These are phyloP conservation scores for Sordaria brevicollis DNA, from an alignment of 495 filamentous ascomycete species.

Conservation along the genomic window DNA sequence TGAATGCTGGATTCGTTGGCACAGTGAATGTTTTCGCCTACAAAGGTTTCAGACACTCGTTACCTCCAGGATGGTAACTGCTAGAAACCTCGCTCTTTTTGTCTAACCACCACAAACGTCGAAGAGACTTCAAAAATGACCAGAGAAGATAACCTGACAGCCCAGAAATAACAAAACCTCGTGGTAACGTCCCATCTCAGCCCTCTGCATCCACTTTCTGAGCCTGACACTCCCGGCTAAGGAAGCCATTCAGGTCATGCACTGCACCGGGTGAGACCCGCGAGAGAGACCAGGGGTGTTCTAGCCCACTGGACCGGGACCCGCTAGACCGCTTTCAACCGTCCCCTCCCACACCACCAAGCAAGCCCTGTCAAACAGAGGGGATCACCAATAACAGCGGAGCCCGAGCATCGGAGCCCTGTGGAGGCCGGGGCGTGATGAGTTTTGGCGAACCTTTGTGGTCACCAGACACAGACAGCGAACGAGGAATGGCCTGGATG, in stretches of 20 bases:
- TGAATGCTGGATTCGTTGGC: no score
- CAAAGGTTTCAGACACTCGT: no score
- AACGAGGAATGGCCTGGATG: no score
- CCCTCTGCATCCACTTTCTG: background rate
- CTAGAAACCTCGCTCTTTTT: no score
- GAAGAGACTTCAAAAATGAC: background rate
- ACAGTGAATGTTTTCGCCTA: no score
- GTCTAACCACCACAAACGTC: no score
- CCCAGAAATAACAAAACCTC: background rate
- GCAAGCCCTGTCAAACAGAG: background rate
- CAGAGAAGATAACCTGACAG: no score
- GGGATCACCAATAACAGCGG: background rate
- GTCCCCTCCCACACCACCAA: background rate
- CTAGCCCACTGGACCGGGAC: background rate
- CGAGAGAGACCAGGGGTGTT: background rate
- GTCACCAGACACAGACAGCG: background rate
- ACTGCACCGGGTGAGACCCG: no score
- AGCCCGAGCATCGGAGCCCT: background rate
- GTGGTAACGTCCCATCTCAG: background rate
- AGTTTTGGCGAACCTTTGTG: background rate
- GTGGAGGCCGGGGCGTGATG: background rate
- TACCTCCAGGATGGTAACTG: no score
- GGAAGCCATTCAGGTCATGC: background rate
- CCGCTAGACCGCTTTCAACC: background rate
- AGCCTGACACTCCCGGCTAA: background rate